Evolutionary conservation across 2,329 filamentous ascomycete genomes (phyloP).

Genomic region (Ophiobolus disseminans): DNA sequence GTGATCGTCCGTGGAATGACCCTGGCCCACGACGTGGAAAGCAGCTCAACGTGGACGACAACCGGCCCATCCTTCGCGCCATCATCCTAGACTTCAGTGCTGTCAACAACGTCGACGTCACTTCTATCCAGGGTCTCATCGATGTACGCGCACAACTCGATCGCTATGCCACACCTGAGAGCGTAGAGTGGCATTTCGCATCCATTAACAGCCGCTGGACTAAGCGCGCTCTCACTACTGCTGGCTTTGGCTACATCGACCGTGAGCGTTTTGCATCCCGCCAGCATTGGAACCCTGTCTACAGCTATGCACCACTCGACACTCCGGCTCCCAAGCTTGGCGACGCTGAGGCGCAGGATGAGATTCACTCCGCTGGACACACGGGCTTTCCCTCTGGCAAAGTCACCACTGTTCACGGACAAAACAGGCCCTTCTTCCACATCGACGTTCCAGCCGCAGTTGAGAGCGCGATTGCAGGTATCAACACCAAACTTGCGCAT

Average conservation of each 20-base stretch:
- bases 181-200: slow-evolving; percentile 96
- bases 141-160: slow-evolving; percentile 95
- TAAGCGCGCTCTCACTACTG: slow-evolving; percentile 84
- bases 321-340: slow-evolving; percentile 68
- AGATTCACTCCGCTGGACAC: slow-evolving; percentile 21
- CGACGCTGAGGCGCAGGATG: slow-evolving; percentile 46
- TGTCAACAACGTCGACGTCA: slow-evolving; percentile 93
- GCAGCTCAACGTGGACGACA: slow-evolving; percentile 54
- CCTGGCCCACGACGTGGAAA: slow-evolving; percentile 73
- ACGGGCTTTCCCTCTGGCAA: slow-evolving; percentile 39
- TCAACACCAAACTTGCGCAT: slow-evolving; percentile 56
- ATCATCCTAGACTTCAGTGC: slow-evolving; percentile 92
- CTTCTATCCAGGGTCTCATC: slow-evolving; percentile 89
- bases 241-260: slow-evolving; percentile 80
- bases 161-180: slow-evolving; percentile 77
- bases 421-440: slow-evolving; percentile 92
- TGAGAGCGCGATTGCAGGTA: slow-evolving; percentile 84
- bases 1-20: slow-evolving; percentile 90
- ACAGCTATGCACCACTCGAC: slow-evolving; percentile 89
- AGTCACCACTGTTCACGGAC: slow-evolving; percentile 77
- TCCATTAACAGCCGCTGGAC: slow-evolving; percentile 93
- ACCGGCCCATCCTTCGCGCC: slow-evolving; percentile 78
- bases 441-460: slow-evolving; percentile 88
- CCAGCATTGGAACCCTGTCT: slow-evolving; percentile 86
- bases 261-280: slow-evolving; percentile 57